phyloP scores from a whole-genome alignment of 257 asterid genomes.

The Solanum chilense region DNA sequence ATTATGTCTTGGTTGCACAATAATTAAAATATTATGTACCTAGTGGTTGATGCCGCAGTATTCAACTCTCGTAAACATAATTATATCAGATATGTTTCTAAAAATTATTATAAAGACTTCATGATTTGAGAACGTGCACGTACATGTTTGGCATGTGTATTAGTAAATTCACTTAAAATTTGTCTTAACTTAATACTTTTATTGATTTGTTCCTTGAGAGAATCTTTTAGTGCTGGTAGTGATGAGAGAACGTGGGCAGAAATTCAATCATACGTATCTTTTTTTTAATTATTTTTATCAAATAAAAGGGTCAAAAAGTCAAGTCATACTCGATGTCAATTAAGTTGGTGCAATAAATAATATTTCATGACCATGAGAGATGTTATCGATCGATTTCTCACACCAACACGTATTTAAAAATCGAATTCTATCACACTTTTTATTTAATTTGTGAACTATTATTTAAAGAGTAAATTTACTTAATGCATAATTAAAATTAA shows the following conservation, averaged over 20 bases:
- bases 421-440: too few relatives aligned
- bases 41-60: background rate
- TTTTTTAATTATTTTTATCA: background rate
- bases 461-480: accelerated
- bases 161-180: background rate
- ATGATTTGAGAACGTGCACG: background rate
- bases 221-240: background rate
- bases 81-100: background rate
- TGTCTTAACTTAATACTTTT: background rate
- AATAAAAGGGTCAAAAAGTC: background rate
- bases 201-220: background rate
- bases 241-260: background rate
- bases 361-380: too few relatives aligned
- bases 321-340: background rate
- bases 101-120: background rate
- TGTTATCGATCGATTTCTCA: background rate
- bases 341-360: background rate
- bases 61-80: background rate
- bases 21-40: background rate
- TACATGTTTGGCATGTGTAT: background rate
- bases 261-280: background rate
- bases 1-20: background rate
- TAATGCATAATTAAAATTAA: background rate
- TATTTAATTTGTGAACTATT: background rate
- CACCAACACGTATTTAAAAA: too few relatives aligned